A percentile compares a stretch with the other conserved stretches of the same genome.
These are phyloP conservation scores for Peniophora sp. DNA, from an alignment of 1,284 basidiomycete species.

Conservation along the genomic window DNA sequence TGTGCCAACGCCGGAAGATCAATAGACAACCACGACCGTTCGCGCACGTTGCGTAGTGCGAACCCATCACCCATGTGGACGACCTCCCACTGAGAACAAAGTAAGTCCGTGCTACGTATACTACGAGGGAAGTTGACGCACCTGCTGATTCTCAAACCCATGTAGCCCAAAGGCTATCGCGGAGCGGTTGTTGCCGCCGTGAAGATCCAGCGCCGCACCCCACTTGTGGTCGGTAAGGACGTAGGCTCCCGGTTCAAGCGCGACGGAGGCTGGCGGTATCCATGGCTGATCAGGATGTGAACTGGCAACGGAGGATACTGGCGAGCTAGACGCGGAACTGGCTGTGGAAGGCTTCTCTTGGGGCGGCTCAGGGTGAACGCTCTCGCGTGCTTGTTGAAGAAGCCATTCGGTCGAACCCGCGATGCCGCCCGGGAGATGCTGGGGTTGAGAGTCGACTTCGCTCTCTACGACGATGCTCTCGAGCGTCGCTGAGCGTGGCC, in stretches of 20 bases:
- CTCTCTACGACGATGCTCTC: neutral
- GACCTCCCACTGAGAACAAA: conserved; percentile 11
- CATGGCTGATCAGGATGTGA: conserved; percentile 1
- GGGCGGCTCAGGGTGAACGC: neutral
- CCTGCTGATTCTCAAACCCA: conserved; percentile 14
- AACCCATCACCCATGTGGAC: conserved; percentile 10
- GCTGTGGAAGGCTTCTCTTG: neutral
- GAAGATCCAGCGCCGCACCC: conserved; percentile 12
- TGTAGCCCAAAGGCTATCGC: conserved; percentile 11
- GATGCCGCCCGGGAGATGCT: neutral
- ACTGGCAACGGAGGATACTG: neutral
- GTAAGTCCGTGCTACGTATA: neutral
- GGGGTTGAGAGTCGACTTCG: neutral
- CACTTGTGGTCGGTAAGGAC: conserved; percentile 10
- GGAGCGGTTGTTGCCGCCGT: conserved; percentile 9
- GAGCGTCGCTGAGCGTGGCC: conserved; percentile 2
- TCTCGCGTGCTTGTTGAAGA: neutral
- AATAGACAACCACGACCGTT: conserved; percentile 5
- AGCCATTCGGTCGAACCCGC: neutral
- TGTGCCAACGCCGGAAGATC: conserved; percentile 4
- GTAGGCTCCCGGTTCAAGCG: conserved; percentile 10
- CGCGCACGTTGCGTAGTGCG: conserved; percentile 8
- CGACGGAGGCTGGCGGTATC: conserved; percentile 1
- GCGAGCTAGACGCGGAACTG: neutral
- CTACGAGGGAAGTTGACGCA: conserved; percentile 1